Conservation (phyloP, 768 basidiomycete genomes). For the Auriscalpium vulgare region DNA sequence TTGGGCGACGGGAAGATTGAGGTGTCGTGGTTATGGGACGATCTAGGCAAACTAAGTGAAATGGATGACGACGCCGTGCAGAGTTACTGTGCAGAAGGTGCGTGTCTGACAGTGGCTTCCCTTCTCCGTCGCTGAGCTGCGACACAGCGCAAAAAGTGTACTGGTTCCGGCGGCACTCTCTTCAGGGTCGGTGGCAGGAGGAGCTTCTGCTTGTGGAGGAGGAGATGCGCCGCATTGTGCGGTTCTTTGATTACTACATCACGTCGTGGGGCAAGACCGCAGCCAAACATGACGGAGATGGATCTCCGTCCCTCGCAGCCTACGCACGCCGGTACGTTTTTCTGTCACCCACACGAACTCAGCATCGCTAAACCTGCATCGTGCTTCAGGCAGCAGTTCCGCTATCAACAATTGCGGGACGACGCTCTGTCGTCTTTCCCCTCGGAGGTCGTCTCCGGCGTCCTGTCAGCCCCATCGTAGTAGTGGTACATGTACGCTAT, state of each 20-base stretch:
- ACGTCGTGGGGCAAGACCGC: background rate
- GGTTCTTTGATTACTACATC: slow-evolving; percentile 2
- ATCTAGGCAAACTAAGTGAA: background rate
- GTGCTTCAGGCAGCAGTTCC: no score
- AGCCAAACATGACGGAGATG: background rate
- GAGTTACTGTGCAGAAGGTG: background rate
- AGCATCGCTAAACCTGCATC: no score
- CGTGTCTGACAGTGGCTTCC: background rate
- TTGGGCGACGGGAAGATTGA: background rate
- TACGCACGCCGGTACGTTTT: background rate
- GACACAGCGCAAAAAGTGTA: slow-evolving; percentile 1
- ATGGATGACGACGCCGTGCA: background rate
- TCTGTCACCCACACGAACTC: no score
- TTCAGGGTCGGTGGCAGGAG: slow-evolving; percentile 3
- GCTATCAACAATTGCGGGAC: no score
- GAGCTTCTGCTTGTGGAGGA: slow-evolving; percentile 2
- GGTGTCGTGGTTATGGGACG: background rate
- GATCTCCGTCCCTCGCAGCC: background rate
- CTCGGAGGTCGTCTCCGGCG: no score
- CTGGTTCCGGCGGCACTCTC: slow-evolving; percentile 7
- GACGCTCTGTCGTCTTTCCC: no score
- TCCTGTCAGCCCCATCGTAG: no score
- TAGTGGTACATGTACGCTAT: no score
- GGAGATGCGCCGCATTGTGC: slow-evolving; percentile 9
- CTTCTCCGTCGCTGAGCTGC: background rate